Conservation (phyloP, 139 green algal species). For the Astrephomene gubernaculifera region DNA sequence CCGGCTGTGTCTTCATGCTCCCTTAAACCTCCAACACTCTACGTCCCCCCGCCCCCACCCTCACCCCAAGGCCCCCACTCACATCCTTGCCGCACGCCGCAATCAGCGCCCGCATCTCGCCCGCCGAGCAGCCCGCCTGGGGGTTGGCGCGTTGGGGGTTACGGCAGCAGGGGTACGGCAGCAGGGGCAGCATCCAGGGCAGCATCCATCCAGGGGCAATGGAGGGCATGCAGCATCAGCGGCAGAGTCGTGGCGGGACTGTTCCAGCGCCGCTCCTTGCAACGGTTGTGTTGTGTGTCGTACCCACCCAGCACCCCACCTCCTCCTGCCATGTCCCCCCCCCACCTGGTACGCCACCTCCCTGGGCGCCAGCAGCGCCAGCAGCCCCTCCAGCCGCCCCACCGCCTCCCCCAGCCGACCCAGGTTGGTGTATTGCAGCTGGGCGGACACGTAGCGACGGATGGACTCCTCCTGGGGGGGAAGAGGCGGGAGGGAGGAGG, state of each 20-base stretch:
- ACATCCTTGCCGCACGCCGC: conserved; percentile 49
- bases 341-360: conserved; percentile 47
- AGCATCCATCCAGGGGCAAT: too few species aligned
- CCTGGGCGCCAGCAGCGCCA: conserved; percentile 39
- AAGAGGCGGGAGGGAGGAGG: not conserved
- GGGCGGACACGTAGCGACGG: conserved; percentile 45
- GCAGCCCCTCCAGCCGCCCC: conserved; percentile 53
- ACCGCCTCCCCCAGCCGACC: conserved; percentile 57
- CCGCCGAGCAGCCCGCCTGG: conserved; percentile 43
- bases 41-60: not conserved
- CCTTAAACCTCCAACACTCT: not conserved
- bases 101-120: conserved; percentile 54
- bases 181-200: too few species aligned
- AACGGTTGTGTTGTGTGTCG: too few species aligned
- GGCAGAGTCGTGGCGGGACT: too few species aligned
- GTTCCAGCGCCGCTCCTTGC: too few species aligned
- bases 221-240: too few species aligned
- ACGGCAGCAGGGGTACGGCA: not conserved
- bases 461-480: conserved; percentile 44
- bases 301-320: not conserved
- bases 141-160: too few species aligned
- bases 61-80: not conserved
- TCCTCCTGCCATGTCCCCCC: too few species aligned
- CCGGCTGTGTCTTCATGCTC: too few species aligned
- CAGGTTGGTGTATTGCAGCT: conserved; percentile 64